These are phyloP conservation scores for Lablab purpureus DNA, from an alignment of 306 rosid species.

Conservation along the genomic window DNA sequence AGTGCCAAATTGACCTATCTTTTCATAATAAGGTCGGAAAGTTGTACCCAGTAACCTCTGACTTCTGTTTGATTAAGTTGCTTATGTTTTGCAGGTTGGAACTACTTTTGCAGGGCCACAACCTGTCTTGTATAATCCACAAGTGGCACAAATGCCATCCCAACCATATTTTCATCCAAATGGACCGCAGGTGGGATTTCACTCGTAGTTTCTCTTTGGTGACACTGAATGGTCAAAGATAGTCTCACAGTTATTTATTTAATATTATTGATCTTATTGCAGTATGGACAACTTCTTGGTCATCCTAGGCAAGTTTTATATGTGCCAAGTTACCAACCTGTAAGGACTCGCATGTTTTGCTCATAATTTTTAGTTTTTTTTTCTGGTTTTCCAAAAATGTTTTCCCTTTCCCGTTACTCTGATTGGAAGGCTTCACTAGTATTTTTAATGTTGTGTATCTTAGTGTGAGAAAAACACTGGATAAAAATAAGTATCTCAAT, in stretches of 20 bases:
- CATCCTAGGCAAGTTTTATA: conserved; percentile 84
- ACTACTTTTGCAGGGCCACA: conserved; percentile 76
- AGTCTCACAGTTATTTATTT: conserved; percentile 26
- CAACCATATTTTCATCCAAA: conserved; percentile 83
- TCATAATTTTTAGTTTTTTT: not conserved
- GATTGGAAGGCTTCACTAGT: conserved; percentile 10
- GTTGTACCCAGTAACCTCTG: conserved; percentile 22
- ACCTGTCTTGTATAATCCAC: conserved; percentile 79
- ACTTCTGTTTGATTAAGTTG: conserved; percentile 38
- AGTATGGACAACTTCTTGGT: conserved; percentile 84
- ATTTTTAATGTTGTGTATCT: conserved; percentile 25
- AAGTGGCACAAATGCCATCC: conserved; percentile 75
- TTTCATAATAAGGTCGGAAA: not conserved
- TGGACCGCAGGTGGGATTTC: conserved; percentile 81
- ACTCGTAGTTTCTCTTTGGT: conserved; percentile 24
- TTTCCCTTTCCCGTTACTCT: conserved; percentile 15
- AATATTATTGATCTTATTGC: conserved; percentile 51
- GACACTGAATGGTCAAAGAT: not conserved
- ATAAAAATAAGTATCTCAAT: conserved; percentile 21
- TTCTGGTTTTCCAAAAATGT: conserved; percentile 13
- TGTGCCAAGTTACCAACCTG: conserved; percentile 84
- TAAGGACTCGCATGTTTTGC: conserved; percentile 57
- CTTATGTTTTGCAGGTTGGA: conserved; percentile 69
- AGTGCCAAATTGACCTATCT: conserved; percentile 13
- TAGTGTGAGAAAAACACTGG: not conserved